A percentile compares a stretch with the other conserved stretches of the same genome.
These are phyloP conservation scores for Botrytis deweyae DNA, from an alignment of 2,329 filamentous ascomycete species.

Conservation along the genomic window DNA sequence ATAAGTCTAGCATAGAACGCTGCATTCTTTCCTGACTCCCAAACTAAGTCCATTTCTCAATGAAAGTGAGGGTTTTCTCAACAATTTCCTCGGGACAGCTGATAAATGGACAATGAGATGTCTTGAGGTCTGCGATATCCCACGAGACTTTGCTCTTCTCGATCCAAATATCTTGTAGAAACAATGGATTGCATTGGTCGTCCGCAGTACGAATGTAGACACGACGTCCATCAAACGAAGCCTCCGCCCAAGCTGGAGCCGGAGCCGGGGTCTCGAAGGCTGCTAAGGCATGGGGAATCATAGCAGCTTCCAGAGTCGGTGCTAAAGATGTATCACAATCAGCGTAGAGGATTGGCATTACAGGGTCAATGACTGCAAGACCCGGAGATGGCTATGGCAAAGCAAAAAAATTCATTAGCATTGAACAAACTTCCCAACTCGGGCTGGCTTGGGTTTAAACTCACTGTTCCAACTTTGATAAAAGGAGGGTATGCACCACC, in stretches of 20 bases:
- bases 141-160: background rate
- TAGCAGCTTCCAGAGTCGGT: background rate
- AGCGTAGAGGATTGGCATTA: background rate
- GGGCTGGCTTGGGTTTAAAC: background rate
- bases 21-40: background rate
- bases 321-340: background rate
- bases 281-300: background rate
- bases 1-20: too few relatives aligned
- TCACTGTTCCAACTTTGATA: background rate
- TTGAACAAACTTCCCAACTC: rapidly evolving
- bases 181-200: background rate
- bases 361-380: background rate
- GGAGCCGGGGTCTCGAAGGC: background rate
- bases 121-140: background rate
- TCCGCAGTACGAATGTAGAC: conserved; percentile 1
- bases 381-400: background rate
- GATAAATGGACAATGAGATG: background rate
- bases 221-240: background rate
- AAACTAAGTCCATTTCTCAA: background rate
- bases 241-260: background rate
- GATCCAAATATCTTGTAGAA: conserved; percentile 1
- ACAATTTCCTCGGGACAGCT: background rate
- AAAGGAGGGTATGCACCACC: background rate
- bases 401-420: background rate
- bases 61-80: background rate